Percentiles rank a stretch among this genome's conserved stretches.
Conservation (phyloP, 73 alveolate genomes). For the Effrenium voratum region DNA sequence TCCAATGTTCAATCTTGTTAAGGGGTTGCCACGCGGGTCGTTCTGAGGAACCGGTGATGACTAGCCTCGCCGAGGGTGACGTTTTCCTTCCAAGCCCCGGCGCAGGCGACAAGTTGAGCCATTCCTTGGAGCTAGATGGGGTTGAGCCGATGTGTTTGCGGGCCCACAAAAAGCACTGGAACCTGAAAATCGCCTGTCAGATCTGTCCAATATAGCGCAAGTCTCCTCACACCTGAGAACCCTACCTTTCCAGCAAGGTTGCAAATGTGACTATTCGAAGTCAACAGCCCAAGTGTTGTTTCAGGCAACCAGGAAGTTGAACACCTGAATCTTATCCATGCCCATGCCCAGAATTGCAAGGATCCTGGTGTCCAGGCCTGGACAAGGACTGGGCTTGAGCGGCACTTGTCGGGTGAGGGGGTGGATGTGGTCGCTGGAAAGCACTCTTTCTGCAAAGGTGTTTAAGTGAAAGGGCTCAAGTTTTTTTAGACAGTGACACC, state of each 20-base stretch:
- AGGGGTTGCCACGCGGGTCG: no score
- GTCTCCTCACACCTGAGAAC: no score
- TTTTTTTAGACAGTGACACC: not conserved
- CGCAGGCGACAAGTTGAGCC: not conserved
- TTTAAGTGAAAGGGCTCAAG: not conserved
- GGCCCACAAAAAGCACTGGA: no score
- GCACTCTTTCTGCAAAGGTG: no score
- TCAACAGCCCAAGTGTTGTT: no score
- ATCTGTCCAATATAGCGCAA: no score
- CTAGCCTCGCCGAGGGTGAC: slow-evolving; percentile 67
- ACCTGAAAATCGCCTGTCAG: no score
- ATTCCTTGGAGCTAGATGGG: not conserved
- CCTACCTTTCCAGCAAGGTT: no score
- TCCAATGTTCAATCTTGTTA: no score
- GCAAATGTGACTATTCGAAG: no score
- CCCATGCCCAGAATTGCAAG: not conserved
- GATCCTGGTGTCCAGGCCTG: slow-evolving; percentile 81
- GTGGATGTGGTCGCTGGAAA: not conserved
- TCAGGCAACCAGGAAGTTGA: no score
- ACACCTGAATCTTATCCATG: not conserved
- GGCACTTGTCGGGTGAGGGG: not conserved
- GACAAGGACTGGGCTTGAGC: not conserved
- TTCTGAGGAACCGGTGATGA: slow-evolving; percentile 32
- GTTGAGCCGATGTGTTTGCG: not conserved
- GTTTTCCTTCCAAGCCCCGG: slow-evolving; percentile 27